Conservation (phyloP, 495 filamentous ascomycete genomes). For the Talaromyces proteolyticus region DNA sequence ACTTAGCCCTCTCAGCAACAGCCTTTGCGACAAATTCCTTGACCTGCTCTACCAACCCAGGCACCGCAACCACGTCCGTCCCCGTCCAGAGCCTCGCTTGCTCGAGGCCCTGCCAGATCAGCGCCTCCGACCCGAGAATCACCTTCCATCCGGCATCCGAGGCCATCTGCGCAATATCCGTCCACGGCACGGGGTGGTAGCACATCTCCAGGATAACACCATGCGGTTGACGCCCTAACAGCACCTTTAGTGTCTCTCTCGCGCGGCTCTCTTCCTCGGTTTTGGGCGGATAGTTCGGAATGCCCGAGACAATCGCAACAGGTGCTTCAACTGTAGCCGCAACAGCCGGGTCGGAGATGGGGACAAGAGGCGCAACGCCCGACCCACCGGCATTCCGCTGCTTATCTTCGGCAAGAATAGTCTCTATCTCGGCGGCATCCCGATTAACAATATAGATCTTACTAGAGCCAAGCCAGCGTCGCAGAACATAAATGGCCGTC, state of each 20-base stretch:
- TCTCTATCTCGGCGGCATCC: conserved; percentile 54
- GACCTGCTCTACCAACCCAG: too few relatives aligned
- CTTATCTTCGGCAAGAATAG: conserved; percentile 46
- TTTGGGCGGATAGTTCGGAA: conserved; percentile 64
- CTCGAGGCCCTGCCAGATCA: conserved; percentile 73
- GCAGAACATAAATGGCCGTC: conserved; percentile 63
- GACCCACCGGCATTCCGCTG: conserved; percentile 34
- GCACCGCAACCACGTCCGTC: too few relatives aligned
- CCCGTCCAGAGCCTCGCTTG: conserved; percentile 63
- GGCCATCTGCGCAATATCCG: conserved; percentile 52
- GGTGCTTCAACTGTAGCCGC: conserved; percentile 49
- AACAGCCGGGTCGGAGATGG: background rate
- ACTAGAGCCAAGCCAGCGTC: conserved; percentile 57
- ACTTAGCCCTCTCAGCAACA: too few relatives aligned
- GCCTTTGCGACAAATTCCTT: too few relatives aligned
- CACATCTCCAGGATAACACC: conserved; percentile 75
- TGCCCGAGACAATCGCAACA: conserved; percentile 56
- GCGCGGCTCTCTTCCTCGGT: conserved; percentile 51
- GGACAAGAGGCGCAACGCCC: background rate
- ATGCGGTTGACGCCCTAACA: conserved; percentile 43
- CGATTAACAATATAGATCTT: conserved; percentile 68
- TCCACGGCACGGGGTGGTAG: conserved; percentile 66
- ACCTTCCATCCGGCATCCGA: conserved; percentile 59
- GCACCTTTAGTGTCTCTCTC: conserved; percentile 48
- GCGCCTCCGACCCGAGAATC: conserved; percentile 61